Evolutionary conservation across 2,329 filamentous ascomycete species (phyloP).

Genomic region (Sarocladium kiliense): DNA sequence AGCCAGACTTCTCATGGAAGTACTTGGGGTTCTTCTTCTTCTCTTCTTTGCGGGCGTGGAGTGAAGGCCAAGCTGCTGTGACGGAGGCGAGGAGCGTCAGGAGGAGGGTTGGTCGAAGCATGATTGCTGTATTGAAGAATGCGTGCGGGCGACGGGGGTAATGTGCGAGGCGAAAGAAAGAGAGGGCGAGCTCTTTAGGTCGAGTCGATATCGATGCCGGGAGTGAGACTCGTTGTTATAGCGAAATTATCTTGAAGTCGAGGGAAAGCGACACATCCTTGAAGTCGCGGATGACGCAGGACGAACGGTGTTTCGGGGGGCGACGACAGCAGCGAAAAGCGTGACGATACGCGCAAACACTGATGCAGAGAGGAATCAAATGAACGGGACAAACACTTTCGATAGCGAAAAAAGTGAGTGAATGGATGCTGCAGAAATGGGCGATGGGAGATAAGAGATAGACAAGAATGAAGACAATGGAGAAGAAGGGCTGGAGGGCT

Average conservation of each 20-base stretch:
- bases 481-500: neutral
- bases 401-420: neutral
- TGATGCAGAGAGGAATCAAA: neutral
- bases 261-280: neutral
- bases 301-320: neutral
- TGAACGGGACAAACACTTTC: neutral
- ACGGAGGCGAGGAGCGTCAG: conserved; percentile 17
- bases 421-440: neutral
- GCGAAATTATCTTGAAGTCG: neutral
- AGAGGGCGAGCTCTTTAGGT: neutral
- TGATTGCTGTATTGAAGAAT: neutral
- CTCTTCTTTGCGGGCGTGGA: conserved; percentile 5
- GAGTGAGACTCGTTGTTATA: no score
- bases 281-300: neutral
- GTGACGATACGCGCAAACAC: neutral
- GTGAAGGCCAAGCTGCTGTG: conserved; percentile 3
- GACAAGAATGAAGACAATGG: neutral
- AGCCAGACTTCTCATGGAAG: conserved; percentile 59
- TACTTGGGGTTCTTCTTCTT: conserved; percentile 44
- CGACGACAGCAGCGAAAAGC: neutral
- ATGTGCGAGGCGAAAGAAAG: neutral
- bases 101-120: conserved; percentile 8
- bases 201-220: neutral
- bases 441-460: neutral
- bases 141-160: neutral